phyloP scores from a whole-genome alignment of 371 early-diverging fungal species.

The Mortierella sp. region DNA sequence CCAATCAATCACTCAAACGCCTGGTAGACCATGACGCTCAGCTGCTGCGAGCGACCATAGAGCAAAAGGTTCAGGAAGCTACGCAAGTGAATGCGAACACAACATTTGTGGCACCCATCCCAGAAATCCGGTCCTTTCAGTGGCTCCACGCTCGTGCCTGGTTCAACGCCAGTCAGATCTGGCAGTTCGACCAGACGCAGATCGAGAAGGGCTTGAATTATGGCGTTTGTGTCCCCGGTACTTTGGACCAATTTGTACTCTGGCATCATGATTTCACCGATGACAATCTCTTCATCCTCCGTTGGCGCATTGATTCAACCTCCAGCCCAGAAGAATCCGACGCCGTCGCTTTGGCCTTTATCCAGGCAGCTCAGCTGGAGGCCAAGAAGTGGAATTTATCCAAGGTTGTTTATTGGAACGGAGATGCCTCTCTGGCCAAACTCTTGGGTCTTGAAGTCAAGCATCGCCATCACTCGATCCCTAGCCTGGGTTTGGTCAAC shows the following conservation, averaged over 20 bases:
- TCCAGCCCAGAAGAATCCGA: constrained; percentile 3
- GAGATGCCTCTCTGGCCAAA: constrained; percentile 15
- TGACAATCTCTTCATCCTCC: constrained; percentile 41
- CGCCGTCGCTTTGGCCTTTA: constrained; percentile 21
- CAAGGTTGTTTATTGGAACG: constrained; percentile 44
- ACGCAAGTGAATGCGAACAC: neutral
- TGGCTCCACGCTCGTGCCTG: constrained; percentile 39
- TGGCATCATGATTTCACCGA: constrained; percentile 50
- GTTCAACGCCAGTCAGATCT: constrained; percentile 26
- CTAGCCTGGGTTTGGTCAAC: constrained; percentile 30
- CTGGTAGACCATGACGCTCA: constrained; percentile 25
- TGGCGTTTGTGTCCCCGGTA: constrained; percentile 17
- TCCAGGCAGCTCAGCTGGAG: constrained; percentile 30
- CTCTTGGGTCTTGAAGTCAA: constrained; percentile 25
- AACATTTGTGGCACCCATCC: constrained; percentile 28
- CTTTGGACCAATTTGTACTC: constrained; percentile 28
- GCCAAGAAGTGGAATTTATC: constrained; percentile 40
- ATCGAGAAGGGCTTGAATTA: constrained; percentile 16
- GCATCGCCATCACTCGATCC: constrained; percentile 25
- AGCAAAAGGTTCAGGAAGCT: neutral
- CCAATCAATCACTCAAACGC: neutral
- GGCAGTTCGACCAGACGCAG: constrained; percentile 5
- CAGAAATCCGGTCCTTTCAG: constrained; percentile 31
- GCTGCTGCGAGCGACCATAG: constrained; percentile 14
- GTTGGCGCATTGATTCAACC: constrained; percentile 35